Evolutionary conservation across 306 rosid species (phyloP).

Genomic region (Citrullus amarus): DNA sequence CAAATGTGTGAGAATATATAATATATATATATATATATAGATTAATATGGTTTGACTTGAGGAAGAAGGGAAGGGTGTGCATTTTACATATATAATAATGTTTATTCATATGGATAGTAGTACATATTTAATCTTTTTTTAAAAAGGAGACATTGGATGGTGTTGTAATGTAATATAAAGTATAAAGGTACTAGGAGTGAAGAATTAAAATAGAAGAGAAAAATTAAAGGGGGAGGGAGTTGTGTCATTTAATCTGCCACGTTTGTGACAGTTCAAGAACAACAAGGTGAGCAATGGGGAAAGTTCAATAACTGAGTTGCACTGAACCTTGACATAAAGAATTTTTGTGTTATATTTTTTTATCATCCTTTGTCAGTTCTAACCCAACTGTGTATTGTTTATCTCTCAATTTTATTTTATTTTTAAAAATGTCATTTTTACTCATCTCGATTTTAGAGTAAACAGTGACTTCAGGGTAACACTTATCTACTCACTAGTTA

Average conservation of each 20-base stretch:
- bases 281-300: constrained; percentile 9
- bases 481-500: no score
- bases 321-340: background rate
- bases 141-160: background rate
- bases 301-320: background rate
- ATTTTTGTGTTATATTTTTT: background rate
- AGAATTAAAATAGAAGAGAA: background rate
- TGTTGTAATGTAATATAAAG: background rate
- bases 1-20: background rate
- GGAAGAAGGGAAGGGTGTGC: background rate
- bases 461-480: no score
- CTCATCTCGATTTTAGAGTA: no score
- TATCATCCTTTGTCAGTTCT: no score
- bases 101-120: background rate
- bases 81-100: background rate
- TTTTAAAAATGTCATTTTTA: no score
- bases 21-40: background rate
- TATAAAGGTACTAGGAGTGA: background rate
- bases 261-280: constrained; percentile 17
- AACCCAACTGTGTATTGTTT: no score
- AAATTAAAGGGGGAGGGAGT: background rate
- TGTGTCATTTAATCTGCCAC: constrained; percentile 11
- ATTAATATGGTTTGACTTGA: constrained; percentile 38
- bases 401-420: no score
- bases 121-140: no score